These are phyloP conservation scores for Chlamydomonas asymmetrica DNA, from an alignment of 139 green algal genomes.

Conservation along the genomic window DNA sequence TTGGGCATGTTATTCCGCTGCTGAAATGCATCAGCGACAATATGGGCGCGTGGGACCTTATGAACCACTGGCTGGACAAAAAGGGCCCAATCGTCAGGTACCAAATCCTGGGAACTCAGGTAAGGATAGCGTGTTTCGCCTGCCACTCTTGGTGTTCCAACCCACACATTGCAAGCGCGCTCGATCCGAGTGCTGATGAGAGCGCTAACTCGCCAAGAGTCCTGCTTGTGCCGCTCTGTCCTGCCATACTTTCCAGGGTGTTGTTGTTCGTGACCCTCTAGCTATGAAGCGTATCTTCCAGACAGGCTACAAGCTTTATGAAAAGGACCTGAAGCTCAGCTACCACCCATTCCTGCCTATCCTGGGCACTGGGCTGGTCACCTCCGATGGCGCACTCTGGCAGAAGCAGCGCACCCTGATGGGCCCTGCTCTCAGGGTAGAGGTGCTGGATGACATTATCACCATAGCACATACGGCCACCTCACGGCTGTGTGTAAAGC, in stretches of 20 bases:
- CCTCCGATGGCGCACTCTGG: conserved; percentile 85
- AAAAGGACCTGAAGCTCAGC: conserved; percentile 80
- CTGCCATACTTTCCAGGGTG: no score
- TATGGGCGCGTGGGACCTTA: conserved; percentile 73
- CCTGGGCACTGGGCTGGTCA: conserved; percentile 92
- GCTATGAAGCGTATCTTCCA: conserved; percentile 86
- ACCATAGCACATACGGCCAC: conserved; percentile 72
- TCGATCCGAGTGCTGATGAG: no score
- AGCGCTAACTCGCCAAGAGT: no score
- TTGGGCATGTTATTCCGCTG: conserved; percentile 66
- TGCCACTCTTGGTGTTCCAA: no score
- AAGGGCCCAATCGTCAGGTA: conserved; percentile 64
- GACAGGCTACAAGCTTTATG: conserved; percentile 70
- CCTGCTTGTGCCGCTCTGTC: no score
- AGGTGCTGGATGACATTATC: conserved; percentile 91
- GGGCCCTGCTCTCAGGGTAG: conserved; percentile 75
- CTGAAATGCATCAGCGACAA: conserved; percentile 32
- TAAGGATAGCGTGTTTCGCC: no score
- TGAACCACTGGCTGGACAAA: conserved; percentile 67
- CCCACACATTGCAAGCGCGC: no score
- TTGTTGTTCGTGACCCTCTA: conserved; percentile 68
- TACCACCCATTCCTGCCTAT: conserved; percentile 92
- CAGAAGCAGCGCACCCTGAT: conserved; percentile 89
- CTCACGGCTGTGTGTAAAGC: conserved; percentile 74
- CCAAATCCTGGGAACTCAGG: conserved; percentile 62